These are phyloP conservation scores for Peronospora farinosa DNA, from an alignment of 352 stramenopile species.

Conservation along the genomic window DNA sequence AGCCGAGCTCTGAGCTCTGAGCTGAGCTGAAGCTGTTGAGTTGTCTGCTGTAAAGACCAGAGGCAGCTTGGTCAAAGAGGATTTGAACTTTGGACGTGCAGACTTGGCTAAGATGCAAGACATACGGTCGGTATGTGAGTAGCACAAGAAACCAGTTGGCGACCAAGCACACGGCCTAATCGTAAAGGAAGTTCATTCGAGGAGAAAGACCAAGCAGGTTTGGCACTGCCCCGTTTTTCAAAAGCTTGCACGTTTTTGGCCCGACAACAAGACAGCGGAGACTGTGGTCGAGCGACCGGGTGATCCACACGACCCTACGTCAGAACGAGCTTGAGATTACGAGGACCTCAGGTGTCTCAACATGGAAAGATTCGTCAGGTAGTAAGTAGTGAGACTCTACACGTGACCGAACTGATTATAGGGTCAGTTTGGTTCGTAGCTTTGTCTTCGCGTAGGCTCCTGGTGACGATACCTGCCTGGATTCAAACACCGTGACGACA, in stretches of 20 bases:
- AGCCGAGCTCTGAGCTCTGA: too few relatives aligned
- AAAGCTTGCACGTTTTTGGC: conserved; percentile 7
- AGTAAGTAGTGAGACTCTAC: conserved; percentile 6
- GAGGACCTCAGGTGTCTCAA: conserved; percentile 24
- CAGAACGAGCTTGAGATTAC: conserved; percentile 24
- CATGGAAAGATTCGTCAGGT: conserved; percentile 8
- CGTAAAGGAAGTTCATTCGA: conserved; percentile 25
- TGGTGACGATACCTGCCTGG: not conserved
- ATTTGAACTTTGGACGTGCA: conserved; percentile 15
- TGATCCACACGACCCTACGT: conserved; percentile 9
- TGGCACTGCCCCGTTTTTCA: conserved; percentile 14
- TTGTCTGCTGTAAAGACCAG: conserved; percentile 26
- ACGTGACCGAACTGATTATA: not conserved
- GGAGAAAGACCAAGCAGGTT: conserved; percentile 24
- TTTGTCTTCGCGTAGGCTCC: conserved; percentile 5
- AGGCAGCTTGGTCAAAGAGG: conserved; percentile 4
- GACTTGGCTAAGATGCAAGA: conserved; percentile 30
- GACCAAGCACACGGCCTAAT: conserved; percentile 11
- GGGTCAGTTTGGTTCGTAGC: conserved; percentile 1
- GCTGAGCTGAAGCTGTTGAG: conserved; percentile 15
- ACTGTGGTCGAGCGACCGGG: conserved; percentile 21
- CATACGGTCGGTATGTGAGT: conserved; percentile 31
- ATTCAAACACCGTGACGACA: too few relatives aligned
- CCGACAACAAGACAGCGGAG: conserved; percentile 22
- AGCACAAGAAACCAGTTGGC: conserved; percentile 26